phyloP scores from a whole-genome alignment of 1,284 basidiomycete species.

The Stygiomarasmius scandens region DNA sequence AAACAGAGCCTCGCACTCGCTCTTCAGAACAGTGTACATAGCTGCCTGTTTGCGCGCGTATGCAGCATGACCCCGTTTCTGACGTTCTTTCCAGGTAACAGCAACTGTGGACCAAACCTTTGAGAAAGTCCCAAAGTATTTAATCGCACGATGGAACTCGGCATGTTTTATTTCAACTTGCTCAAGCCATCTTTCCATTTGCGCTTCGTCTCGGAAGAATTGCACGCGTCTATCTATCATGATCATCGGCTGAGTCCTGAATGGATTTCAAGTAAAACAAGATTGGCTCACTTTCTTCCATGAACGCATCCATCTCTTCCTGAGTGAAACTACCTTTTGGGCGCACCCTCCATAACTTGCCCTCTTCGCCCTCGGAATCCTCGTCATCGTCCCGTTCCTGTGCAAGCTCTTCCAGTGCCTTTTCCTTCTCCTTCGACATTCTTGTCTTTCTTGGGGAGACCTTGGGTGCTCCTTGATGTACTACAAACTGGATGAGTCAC shows the following conservation, averaged over 20 bases:
- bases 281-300: neutral
- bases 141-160: neutral
- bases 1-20: neutral
- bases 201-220: too few relatives aligned
- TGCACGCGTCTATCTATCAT: too few relatives aligned
- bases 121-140: neutral
- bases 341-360: neutral
- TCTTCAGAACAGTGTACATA: neutral
- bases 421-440: too few relatives aligned
- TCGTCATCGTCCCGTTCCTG: neutral
- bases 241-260: too few relatives aligned
- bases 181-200: neutral
- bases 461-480: too few relatives aligned
- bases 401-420: neutral
- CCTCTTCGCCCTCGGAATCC: neutral
- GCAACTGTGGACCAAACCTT: neutral
- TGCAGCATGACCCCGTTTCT: neutral
- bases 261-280: too few relatives aligned
- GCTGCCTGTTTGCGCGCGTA: neutral
- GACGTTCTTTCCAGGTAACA: too few relatives aligned
- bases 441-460: too few relatives aligned
- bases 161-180: neutral
- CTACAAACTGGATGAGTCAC: too few relatives aligned
- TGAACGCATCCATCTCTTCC: neutral
- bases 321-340: neutral